Evolutionary conservation across 1,284 basidiomycete species (phyloP), one percentile per base, ranked within the genome.

Genomic region (Pseudozyma thailandica): DNA sequence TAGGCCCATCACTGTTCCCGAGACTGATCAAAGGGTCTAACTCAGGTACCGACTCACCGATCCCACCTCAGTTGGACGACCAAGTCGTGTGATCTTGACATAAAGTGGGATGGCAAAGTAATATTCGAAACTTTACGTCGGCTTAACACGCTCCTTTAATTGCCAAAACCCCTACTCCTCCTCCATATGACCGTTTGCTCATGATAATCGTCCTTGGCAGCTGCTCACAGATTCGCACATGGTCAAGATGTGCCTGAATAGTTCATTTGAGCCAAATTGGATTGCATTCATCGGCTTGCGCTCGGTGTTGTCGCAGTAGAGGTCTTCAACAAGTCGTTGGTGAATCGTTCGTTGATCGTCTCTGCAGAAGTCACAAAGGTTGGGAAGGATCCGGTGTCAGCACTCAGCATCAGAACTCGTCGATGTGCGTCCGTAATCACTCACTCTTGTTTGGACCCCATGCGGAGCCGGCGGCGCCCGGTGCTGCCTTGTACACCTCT

Each of bases 401-500:
- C 4, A 35, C 16, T 26, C 20, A n/a, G 12, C n/a, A 15, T 15
- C 9, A 35, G 15, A 6, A 18, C 7, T 35, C 15, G 20, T 33
- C 7, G 10, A 10, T 1, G 2, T 27, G 15, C 25, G 8, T 10
- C 3, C 7, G 18, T 12, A 20, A 12, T 6, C 15, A 68, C 64
- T 64, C 23, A 72, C 70, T 68, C 55, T 69, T 72, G 50, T 72
- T 72, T 1, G 70, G 55, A 6, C 64, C 70, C 70, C 70, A 72
- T 3, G 64, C 70, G 8, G 64, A 63, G 6, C 64, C 70, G 21
- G 45, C 49, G 16, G 52, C 37, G n/a, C 60, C 64, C 10, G 70
- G 35, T 37, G 70, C 50, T 27, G 70, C 45, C 18, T 72, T 72
- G 53, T 69, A 68, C 8, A 60, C 57, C 46, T 72, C 64, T 9